Base-by-base conservation (phyloP, 2,329 filamentous ascomycete genomes). In the Epichloe gansuensis region DNA sequence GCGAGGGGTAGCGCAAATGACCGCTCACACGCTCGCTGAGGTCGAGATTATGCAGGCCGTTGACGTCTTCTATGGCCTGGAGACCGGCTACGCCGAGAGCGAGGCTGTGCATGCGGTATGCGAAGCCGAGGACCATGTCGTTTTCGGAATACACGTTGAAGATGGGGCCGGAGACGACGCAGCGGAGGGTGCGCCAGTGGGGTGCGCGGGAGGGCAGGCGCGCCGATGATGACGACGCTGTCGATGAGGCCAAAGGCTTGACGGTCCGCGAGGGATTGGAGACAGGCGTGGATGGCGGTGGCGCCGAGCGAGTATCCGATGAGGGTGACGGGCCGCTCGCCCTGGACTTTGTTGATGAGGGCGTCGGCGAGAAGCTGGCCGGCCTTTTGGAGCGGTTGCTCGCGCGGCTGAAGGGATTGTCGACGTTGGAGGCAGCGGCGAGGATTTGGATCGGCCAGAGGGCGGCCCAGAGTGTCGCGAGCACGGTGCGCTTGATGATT, bases 61-160 rank as follows among this genome's bases (percentile, higher is more conserved):
- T 75, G 15, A 91, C 80, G 8, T 75, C 78, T 53, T 81, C 61
- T 25, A 94, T 80, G 35, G 81, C 75, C 64, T 95, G 86, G 1
- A 97, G 72, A 0, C 91, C 91, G 0, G 90, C 90, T 43, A 95
- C 81, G 3, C 91, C 91, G 42, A 87, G 77, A 57, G 93, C 85
- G 31, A 95, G 78, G 54, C 84, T 90, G 42, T 86, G 89, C 2
- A 88, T 85, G 45, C 91, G 82, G 66, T 96, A 95, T 17, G 95
- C 73, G 64, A 95, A 91, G 1, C 82, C 90, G 1, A 96, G 80
- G 35, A 96, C 82, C 62, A 88, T 87, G 67, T 96, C 91, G 55
- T 93, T 91, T 50, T 85, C 82, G 2, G 88, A 91, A 68, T 85
- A 95, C 8, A 91, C 88, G 60, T 96, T 96, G 60, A 95, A 85